These are phyloP conservation scores for Hevea brasiliensis DNA, from an alignment of 345 rosid species.

Conservation along the genomic window DNA sequence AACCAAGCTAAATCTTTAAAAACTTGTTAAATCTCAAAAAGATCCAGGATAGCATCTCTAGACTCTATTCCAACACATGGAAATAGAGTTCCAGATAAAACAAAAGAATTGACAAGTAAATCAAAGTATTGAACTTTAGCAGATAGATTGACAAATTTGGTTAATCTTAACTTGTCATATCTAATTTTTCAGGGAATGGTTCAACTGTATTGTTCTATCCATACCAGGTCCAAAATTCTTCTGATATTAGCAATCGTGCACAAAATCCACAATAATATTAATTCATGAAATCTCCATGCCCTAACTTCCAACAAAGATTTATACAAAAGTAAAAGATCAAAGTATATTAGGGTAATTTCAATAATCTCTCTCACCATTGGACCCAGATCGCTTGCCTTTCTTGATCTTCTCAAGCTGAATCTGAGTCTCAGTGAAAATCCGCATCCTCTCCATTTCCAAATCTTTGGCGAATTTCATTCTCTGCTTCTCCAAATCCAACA, in stretches of 20 bases:
- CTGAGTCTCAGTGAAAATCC: conserved; percentile 90
- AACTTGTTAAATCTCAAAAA: background rate
- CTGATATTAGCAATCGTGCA: conserved; percentile 17
- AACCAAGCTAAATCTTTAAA: background rate
- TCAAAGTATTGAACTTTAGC: background rate
- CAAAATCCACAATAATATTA: conserved; percentile 13
- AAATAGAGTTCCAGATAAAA: background rate
- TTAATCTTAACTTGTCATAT: background rate
- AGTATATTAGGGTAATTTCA: conserved; percentile 1
- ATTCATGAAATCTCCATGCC: conserved; percentile 6
- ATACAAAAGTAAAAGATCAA: conserved; percentile 10
- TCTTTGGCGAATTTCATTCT: conserved; percentile 93
- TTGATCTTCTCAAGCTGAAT: conserved; percentile 83
- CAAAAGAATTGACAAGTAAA: background rate
- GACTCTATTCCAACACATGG: background rate
- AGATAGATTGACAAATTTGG: background rate
- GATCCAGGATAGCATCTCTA: background rate
- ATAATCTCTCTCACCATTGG: conserved; percentile 34
- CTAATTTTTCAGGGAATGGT: background rate
- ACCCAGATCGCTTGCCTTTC: conserved; percentile 55
- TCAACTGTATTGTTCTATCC: conserved; percentile 5
- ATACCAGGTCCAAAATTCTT: background rate
- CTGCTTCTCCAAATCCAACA: conserved; percentile 98
- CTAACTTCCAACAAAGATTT: conserved; percentile 22
- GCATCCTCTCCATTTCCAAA: conserved; percentile 94